A percentile compares a stretch with the other conserved stretches of the same genome.
Evolutionary conservation across 148 eudicot genomes (phyloP).

Genomic region (Chenopodium album): DNA sequence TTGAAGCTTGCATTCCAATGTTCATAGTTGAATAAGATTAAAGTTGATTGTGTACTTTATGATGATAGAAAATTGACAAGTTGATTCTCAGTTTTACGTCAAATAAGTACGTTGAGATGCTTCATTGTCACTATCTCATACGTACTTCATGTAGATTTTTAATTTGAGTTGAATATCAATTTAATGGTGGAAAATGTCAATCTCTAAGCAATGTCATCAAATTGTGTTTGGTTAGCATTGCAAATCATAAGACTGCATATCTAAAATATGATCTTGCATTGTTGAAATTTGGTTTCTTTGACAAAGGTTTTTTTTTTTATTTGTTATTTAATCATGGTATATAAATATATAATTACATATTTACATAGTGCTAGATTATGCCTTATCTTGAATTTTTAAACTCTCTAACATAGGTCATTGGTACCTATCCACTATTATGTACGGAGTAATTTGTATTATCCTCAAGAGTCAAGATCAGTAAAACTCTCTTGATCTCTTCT

Average conservation of each 20-base stretch:
- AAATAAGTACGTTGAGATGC: not conserved
- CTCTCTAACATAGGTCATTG: too few relatives aligned
- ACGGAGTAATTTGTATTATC: too few relatives aligned
- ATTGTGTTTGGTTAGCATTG: not conserved
- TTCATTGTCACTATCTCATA: not conserved
- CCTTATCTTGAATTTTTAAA: too few relatives aligned
- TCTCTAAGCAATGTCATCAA: not conserved
- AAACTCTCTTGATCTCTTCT: too few relatives aligned
- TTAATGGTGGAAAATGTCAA: not conserved
- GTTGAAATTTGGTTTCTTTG: too few relatives aligned
- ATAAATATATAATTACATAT: too few relatives aligned
- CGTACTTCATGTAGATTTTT: not conserved
- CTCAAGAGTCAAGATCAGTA: too few relatives aligned
- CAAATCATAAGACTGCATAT: not conserved
- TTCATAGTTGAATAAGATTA: not conserved
- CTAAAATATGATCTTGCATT: too few relatives aligned
- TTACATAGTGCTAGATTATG: too few relatives aligned
- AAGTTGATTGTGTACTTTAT: not conserved
- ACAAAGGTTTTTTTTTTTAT: too few relatives aligned
- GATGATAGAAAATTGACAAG: not conserved
- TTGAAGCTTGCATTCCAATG: not conserved
- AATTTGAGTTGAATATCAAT: not conserved
- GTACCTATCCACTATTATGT: too few relatives aligned
- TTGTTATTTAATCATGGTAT: too few relatives aligned
- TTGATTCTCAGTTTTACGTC: not conserved